Conservation (phyloP, 768 basidiomycete species). For the Dioszegia crocea region DNA sequence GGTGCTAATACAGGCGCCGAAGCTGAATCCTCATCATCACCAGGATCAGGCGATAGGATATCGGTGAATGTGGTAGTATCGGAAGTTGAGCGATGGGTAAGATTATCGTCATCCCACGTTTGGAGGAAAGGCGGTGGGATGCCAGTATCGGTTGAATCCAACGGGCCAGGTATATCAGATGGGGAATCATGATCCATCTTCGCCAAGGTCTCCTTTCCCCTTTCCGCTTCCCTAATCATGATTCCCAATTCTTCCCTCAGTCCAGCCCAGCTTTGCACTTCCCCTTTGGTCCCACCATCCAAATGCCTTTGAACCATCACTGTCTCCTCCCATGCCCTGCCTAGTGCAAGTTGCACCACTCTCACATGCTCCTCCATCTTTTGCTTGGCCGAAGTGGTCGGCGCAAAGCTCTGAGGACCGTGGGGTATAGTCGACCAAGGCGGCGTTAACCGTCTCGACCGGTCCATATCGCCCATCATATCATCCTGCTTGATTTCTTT, state of each 20-base stretch:
- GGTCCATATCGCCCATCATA: background rate
- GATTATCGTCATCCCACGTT: slow-evolving; percentile 12
- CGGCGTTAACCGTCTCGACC: background rate
- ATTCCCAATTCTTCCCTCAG: slow-evolving; percentile 33
- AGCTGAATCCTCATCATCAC: slow-evolving; percentile 7
- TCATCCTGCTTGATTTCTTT: background rate
- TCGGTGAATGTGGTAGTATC: background rate
- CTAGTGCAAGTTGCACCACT: slow-evolving; percentile 7
- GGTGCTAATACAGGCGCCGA: slow-evolving; percentile 17
- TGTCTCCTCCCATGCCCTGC: background rate
- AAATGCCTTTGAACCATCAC: slow-evolving; percentile 1
- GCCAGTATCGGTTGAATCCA: background rate
- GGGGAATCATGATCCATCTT: background rate
- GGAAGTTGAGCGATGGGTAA: slow-evolving; percentile 4
- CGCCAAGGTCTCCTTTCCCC: slow-evolving; percentile 21
- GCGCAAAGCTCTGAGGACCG: slow-evolving; percentile 7
- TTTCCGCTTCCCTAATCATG: slow-evolving; percentile 40
- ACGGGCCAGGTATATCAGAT: no score
- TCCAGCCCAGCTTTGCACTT: slow-evolving; percentile 16
- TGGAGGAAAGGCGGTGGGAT: slow-evolving; percentile 5
- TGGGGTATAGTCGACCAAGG: background rate
- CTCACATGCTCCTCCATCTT: slow-evolving; percentile 3
- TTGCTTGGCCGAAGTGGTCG: background rate
- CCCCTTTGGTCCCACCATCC: background rate
- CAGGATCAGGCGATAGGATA: background rate